Base-by-base conservation (phyloP, 1,284 basidiomycete species). In the Ceratobasidium sp. region DNA sequence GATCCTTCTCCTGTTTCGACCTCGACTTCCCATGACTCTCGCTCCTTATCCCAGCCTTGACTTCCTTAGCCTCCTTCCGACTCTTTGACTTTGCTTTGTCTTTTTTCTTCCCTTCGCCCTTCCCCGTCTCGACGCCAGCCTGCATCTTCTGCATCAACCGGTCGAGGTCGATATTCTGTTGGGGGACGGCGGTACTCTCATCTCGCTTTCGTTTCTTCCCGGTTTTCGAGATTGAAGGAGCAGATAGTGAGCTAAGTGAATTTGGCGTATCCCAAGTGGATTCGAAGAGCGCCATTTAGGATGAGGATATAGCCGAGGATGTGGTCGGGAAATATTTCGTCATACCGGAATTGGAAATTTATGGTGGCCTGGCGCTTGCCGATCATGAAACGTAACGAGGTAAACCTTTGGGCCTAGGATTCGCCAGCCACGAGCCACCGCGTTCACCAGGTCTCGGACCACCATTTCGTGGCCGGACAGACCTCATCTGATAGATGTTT, bases 121-220 rank as follows among this genome's bases (percentile, higher is more conserved):
- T 75, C 76, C 78, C 56, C 76, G 79, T 79, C 77, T 68, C 77
- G 71, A 79, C 80, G 53, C 76, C 80, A 65, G 69, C 37, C 63
- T n/a, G n/a, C 63, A 95, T 85, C 80, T 87, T 89, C 76, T 87
- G 86, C 84, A 96, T 88, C 61, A 97, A 86, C 82, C 91, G 94
- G 81, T 95, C 92, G 61, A 96, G 35, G n/a, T 73, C n/a, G 13
- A 73, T 61, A 73, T 49, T 60, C 23, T 37, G 35, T 15, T 45
- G 35, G 20, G 28, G 13, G 17, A 28, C 31, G 10, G 15, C 20
- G 23, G n/a, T 26, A 11, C 58, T 58, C 37, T 61, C 45, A 4
- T 45, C 54, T 23, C 53, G n/a, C 31, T 63, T 73, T 31, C 69
- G 20, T 33, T 58, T 61, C 47, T 33, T 54, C 11, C 17, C 65